Base-by-base conservation (phyloP, 208 protist genomes). In the Porcisia deanei region DNA sequence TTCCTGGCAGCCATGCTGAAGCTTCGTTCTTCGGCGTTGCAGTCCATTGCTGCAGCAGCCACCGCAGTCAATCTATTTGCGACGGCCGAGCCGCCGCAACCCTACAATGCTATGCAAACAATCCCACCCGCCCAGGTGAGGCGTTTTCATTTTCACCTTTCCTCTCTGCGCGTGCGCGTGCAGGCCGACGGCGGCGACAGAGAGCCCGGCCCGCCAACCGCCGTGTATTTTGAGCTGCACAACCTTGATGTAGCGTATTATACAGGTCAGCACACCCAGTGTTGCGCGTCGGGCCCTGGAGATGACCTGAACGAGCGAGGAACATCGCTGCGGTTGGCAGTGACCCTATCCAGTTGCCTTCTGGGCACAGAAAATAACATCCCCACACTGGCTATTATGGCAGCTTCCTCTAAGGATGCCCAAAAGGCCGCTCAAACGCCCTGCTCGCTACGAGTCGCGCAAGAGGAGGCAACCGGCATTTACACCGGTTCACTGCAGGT, bases 401-500 rank as follows among this genome's bases (percentile, higher is more conserved):
- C 78, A 18, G 66, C 68, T 34, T 18, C 39, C n/a, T 71, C 70
- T 34, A 16, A 1, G 1, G 39, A 61, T 30, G 10, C 57, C 7
- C 22, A 43, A 7, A 3, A 34, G n/a, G 9, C 72, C 3, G 37
- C 16, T 2, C 43, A 20, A 18, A 41, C 68, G 12, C 18, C 73
- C 0, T 72, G 63, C 43, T 59, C 54, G 18, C 41, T 82, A 43
- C 52, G 54, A 47, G 25, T 78, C 43, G 66, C 43, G 9, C 66
- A 82, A 34, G 54, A 75, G 45, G 61, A 58, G 10, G 45, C 14
- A 34, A 66, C 78, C 7, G 37, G 20, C 2, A 67, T 68, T 37
- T 75, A 75, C 49, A 81, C 57, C 22, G 85, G 91, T 18, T 43
- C 77, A 0, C 70, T 79, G 10, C 72, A 86, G 8, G 67, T 93